Evolutionary conservation across 805 yeast species (phyloP), one percentile per base, ranked within the genome.

Genomic region (Vanderwaltozyma tropicalis): DNA sequence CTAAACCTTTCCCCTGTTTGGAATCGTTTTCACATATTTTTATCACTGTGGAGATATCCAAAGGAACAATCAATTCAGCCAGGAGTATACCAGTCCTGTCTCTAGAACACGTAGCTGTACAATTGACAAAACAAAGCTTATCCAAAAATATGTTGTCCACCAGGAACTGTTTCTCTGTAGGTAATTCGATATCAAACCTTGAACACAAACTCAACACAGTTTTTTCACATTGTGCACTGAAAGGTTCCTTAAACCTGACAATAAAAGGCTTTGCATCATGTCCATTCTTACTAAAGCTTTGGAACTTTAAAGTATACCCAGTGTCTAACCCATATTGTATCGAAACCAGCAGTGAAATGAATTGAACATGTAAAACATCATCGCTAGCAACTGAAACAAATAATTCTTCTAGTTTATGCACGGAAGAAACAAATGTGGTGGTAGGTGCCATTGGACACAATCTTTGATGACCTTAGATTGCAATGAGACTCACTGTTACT

Each of bases 91-190:
- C 33, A 35, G 21, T 24, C 4, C 29, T 12, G 4, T 27, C 33
- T 12, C 34, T 37, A 3, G 39, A 31, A 32, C 43, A 47, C 5
- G 31, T 34, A 3, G 49, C 53, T 33, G 40, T 45, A 27, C 52
- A 45, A 17, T 41, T 32, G 13, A 49, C 38, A 34, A 55, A 49
- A 31, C 53, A 46, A 14, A 53, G 33, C 18, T 41, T 39, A 12
- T 43, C 37, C 8, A 45, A 27, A 28, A 53, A 48, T 13, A 52
- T 43, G 24, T 50, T 43, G 10, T 42, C 36, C n/a, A 45, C 24
- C 2, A 19, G 17, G 18, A 45, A 40, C 10, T 38, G 31, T 2
- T 33, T 35, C 18, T 41, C 38, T 5, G 24, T 29, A n/a, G 35
- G 35, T 11, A 40, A 21, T 16, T 43, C 49, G 11, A 36, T n/a